Evolutionary conservation across 2,329 filamentous ascomycete genomes (phyloP), one percentile per base, ranked within the genome.

Genomic region (Beauveria bassiana): DNA sequence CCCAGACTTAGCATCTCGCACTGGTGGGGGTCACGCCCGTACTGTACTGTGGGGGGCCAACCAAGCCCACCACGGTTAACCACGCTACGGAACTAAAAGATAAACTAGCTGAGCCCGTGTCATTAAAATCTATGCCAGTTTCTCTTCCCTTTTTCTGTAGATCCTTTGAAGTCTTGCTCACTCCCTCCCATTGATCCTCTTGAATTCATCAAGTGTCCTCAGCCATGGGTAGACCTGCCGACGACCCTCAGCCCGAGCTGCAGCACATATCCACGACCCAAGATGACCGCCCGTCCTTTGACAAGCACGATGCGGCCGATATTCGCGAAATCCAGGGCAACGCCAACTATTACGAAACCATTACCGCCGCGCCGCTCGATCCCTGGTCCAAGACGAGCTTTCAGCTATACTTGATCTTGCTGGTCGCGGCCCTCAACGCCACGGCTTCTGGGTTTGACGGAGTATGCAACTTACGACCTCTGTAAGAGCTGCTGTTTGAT

Each of bases 401-500:
- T 24, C 69, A 75, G 65, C 67, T 75, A 40, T 75, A 75, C 61
- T 63, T 66, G 28, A 72, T 75, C 61, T 69, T 74, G 50, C 66
- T 74, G 31, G 67, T 75, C 24, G 72, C 72, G 1, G 73, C 72
- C 1, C 66, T 75, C 63, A 75, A 75, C 59, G 71, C 72, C 20
- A 74, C 72, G 14, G 71, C 73, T 34, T 74, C 73, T 46, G 73
- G 73, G 20, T 75, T 74, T 60, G 74, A 75, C 65, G 73, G 73
- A 14, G 70, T 72, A 63, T 56, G 70, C 68, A n/a, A n/a, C 26
- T 5, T 22, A 22, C 20, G 31, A 18, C 6, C 6, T 24, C 5
- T 24, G 20, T 12, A 14, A 5, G 3, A 5, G 4, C 12, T 8
- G 34, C 20, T 24, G 42, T 24, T 16, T 18, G 24, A 26, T 7